Conservation (phyloP, 108 stramenopile species). For the Epipyxis sp. region DNA sequence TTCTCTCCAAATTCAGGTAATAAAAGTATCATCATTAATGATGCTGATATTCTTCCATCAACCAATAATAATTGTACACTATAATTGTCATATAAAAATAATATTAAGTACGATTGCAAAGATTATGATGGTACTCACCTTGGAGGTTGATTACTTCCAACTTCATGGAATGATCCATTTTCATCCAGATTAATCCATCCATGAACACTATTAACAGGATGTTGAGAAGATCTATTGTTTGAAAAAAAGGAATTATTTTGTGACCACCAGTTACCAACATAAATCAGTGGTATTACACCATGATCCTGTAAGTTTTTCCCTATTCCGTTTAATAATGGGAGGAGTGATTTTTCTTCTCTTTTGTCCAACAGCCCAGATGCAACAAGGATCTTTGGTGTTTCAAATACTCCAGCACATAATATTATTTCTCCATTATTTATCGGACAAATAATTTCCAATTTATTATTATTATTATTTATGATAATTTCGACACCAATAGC, state of each 20-base stretch:
- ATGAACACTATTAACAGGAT: slow-evolving; percentile 5
- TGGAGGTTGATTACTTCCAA: no score
- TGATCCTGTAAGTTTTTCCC: slow-evolving; percentile 2
- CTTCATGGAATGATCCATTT: no score
- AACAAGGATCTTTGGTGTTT: background rate
- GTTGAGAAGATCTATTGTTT: background rate
- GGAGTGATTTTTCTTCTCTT: background rate
- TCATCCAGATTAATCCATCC: slow-evolving; percentile 23
- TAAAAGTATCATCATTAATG: no score
- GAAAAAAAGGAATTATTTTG: background rate
- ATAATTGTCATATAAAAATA: no score
- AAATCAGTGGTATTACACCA: background rate
- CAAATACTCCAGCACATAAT: background rate
- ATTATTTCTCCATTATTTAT: background rate
- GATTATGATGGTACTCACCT: no score
- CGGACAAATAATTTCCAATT: background rate
- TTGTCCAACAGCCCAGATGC: background rate
- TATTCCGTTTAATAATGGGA: no score
- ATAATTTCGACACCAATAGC: background rate
- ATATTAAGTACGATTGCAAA: no score
- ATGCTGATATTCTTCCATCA: no score
- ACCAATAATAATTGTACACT: no score
- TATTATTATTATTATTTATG: background rate
- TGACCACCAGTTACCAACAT: background rate
- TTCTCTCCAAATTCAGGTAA: no score